phyloP scores from a whole-genome alignment of 805 yeast genomes.

The Metschnikowia vanudenii region DNA sequence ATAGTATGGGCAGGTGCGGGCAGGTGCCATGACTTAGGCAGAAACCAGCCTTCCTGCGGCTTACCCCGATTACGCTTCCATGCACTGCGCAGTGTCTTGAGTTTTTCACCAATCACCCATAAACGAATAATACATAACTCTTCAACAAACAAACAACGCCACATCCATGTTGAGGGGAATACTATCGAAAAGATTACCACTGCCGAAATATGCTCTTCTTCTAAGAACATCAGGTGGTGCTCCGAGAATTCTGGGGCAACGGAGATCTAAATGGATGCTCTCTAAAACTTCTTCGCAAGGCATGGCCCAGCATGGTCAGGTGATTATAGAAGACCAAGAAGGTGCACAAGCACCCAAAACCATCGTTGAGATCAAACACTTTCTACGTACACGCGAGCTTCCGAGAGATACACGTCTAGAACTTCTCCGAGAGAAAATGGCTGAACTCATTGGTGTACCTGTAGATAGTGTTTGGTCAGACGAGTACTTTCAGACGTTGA shows the following conservation, averaged over 20 bases:
- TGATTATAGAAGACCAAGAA: slow-evolving; percentile 1
- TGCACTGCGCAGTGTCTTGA: not conserved
- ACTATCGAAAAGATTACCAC: not conserved
- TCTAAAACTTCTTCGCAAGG: slow-evolving; percentile 1
- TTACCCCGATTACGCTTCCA: too few species aligned
- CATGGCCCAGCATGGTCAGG: not conserved
- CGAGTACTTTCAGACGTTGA: slow-evolving; percentile 20
- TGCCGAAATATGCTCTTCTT: not conserved
- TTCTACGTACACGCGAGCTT: slow-evolving; percentile 28
- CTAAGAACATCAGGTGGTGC: not conserved
- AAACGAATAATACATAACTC: not conserved
- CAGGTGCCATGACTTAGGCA: too few species aligned
- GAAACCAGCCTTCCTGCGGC: too few species aligned
- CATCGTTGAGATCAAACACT: slow-evolving; percentile 22
- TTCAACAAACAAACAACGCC: not conserved
- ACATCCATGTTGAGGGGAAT: not conserved
- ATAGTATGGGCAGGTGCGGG: too few species aligned
- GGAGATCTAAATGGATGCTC: slow-evolving; percentile 9
- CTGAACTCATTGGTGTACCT: slow-evolving; percentile 16
- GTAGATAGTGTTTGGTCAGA: slow-evolving; percentile 7
- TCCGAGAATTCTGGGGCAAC: not conserved
- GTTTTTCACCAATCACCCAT: not conserved
- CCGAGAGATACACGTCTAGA: slow-evolving; percentile 20
- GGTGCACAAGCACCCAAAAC: not conserved
- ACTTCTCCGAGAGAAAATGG: slow-evolving; percentile 22